Conservation (phyloP, 176 grass and related monocot species). For the Musa acuminata region DNA sequence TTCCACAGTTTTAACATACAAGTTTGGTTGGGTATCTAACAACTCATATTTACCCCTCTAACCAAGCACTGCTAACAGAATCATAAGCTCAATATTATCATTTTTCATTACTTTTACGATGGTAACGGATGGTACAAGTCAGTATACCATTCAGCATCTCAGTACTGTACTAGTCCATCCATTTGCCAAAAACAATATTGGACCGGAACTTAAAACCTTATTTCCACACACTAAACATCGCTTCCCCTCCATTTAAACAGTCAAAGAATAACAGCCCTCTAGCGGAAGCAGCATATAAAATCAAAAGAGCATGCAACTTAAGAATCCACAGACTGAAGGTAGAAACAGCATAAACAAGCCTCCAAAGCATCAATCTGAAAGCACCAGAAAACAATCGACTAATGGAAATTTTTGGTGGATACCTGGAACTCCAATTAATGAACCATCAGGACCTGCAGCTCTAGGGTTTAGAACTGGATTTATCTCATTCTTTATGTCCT, state of each 20-base stretch:
- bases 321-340: neutral
- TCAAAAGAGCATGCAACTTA: neutral
- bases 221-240: neutral
- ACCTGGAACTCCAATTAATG: constrained; percentile 88
- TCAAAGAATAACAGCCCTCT: neutral
- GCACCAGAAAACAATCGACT: neutral
- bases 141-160: too few species aligned
- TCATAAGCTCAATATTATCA: too few species aligned
- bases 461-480: constrained; percentile 80
- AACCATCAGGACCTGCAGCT: constrained; percentile 63
- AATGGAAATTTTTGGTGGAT: constrained; percentile 5
- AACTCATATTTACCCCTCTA: too few species aligned
- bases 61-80: too few species aligned
- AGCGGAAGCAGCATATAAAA: neutral
- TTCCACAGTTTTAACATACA: too few species aligned
- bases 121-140: too few species aligned
- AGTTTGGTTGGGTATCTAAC: too few species aligned
- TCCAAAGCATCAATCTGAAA: neutral
- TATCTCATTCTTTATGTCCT: constrained; percentile 89
- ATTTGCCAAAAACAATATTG: too few species aligned
- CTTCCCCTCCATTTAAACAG: neutral
- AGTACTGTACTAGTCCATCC: too few species aligned
- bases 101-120: too few species aligned
- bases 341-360: neutral
- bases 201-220: too few species aligned